phyloP scores from a whole-genome alignment of 768 basidiomycete genomes.

The Panaeolus papilionaceus region DNA sequence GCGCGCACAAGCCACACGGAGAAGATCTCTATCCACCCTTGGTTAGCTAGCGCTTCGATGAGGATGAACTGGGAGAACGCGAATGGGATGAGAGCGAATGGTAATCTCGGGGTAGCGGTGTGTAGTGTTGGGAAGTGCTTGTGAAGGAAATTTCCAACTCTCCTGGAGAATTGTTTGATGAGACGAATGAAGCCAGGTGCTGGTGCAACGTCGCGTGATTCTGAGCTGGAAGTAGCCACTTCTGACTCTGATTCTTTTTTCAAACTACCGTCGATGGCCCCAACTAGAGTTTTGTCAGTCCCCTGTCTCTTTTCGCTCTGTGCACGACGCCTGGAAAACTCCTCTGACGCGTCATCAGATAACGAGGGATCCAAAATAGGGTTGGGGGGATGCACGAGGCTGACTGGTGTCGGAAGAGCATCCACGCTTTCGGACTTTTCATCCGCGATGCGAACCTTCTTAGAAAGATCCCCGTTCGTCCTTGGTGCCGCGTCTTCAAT shows the following conservation, averaged over 20 bases:
- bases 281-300: neutral
- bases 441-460: conserved; percentile 6
- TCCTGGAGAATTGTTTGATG: conserved; percentile 24
- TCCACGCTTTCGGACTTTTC: neutral
- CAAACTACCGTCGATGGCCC: neutral
- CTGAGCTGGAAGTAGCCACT: neutral
- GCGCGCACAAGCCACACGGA: conserved; percentile 65
- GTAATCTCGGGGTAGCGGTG: conserved; percentile 71
- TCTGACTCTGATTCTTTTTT: neutral
- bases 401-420: conserved; percentile 4
- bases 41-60: conserved; percentile 78
- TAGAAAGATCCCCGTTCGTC: neutral
- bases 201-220: neutral
- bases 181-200: conserved; percentile 27
- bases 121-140: conserved; percentile 72
- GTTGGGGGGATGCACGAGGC: conserved; percentile 3
- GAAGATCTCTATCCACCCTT: conserved; percentile 90
- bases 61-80: conserved; percentile 95
- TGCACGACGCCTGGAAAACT: neutral
- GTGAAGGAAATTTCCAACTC: conserved; percentile 24
- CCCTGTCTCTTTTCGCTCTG: neutral
- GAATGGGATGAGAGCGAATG: conserved; percentile 85
- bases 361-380: neutral
- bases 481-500: neutral
- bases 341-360: neutral